Conservation (phyloP, 2,329 filamentous ascomycete genomes). For the Monosporascus sp. region DNA sequence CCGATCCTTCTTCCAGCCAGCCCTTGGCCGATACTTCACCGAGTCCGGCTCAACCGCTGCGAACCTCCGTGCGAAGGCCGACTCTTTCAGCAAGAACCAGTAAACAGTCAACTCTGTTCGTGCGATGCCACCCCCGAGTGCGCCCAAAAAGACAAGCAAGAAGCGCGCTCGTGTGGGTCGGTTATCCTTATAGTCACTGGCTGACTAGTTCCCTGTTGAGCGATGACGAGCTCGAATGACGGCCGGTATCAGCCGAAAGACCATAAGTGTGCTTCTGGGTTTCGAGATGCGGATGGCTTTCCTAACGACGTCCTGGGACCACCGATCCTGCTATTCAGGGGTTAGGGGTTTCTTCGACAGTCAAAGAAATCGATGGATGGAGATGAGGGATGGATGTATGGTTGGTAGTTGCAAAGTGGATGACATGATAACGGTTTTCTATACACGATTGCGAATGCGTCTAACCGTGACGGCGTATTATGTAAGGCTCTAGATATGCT, state of each 20-base stretch:
- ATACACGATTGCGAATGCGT: neutral
- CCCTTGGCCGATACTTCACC: slow-evolving; percentile 89
- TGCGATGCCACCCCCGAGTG: slow-evolving; percentile 12
- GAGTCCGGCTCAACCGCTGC: slow-evolving; percentile 67
- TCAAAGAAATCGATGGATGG: neutral
- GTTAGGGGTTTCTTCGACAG: neutral
- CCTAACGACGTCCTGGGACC: neutral
- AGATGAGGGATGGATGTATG: neutral
- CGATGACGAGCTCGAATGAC: neutral
- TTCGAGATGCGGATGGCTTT: neutral
- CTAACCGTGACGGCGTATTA: neutral
- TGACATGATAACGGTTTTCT: neutral
- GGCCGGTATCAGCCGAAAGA: neutral
- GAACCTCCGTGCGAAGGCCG: slow-evolving; percentile 84
- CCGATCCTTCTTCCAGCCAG: slow-evolving; percentile 88
- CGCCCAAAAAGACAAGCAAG: slow-evolving; percentile 11
- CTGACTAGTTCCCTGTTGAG: neutral
- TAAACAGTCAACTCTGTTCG: slow-evolving; percentile 35
- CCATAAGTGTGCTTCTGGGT: neutral
- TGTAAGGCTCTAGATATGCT: too few species aligned
- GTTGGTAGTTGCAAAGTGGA: neutral
- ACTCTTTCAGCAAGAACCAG: slow-evolving; percentile 67
- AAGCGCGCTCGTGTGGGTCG: slow-evolving; percentile 8
- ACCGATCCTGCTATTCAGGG: too few species aligned
- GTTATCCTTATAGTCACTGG: neutral